Percentiles rank a stretch among this genome's conserved stretches.
phyloP scores from a whole-genome alignment of 176 grass and related monocot genomes.

The Avena insularis region DNA sequence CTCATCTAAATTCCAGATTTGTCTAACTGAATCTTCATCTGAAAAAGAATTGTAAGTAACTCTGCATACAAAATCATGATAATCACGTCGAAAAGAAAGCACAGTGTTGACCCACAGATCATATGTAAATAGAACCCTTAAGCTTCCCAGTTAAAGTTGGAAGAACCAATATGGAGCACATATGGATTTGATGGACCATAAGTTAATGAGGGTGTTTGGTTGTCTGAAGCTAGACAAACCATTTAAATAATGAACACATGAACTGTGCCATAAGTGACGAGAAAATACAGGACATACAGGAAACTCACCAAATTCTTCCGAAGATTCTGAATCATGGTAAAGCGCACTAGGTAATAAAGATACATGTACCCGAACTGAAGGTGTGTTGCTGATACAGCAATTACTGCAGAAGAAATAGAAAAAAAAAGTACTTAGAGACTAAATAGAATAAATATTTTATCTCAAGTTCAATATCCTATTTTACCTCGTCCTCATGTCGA shows the following conservation, averaged over 20 bases:
- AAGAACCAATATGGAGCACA: not conserved
- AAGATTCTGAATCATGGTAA: constrained; percentile 1
- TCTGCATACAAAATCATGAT: not conserved
- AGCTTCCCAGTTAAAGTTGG: not conserved
- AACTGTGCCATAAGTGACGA: constrained; percentile 7
- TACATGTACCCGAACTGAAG: constrained; percentile 7
- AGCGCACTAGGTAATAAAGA: constrained; percentile 31
- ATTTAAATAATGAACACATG: not conserved
- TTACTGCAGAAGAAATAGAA: constrained; percentile 7
- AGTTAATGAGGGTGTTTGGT: not conserved
- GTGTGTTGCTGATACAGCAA: constrained; percentile 14
- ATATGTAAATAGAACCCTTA: constrained; percentile 10
- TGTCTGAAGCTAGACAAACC: constrained; percentile 8
- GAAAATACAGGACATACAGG: not conserved
- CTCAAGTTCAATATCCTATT: not conserved
- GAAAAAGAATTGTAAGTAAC: constrained; percentile 28
- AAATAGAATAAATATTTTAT: not conserved
- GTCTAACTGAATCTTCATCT: constrained; percentile 2
- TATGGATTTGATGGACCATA: not conserved
- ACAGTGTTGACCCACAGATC: not conserved
- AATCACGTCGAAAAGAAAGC: constrained; percentile 7
- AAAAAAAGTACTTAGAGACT: constrained; percentile 20
- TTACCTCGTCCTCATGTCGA: constrained; percentile 50
- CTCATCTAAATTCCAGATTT: constrained; percentile 65
- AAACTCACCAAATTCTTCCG: constrained; percentile 40